Evolutionary conservation across 805 yeast species (phyloP), one percentile per base, ranked within the genome.

Genomic region (Candida endomychidarum): DNA sequence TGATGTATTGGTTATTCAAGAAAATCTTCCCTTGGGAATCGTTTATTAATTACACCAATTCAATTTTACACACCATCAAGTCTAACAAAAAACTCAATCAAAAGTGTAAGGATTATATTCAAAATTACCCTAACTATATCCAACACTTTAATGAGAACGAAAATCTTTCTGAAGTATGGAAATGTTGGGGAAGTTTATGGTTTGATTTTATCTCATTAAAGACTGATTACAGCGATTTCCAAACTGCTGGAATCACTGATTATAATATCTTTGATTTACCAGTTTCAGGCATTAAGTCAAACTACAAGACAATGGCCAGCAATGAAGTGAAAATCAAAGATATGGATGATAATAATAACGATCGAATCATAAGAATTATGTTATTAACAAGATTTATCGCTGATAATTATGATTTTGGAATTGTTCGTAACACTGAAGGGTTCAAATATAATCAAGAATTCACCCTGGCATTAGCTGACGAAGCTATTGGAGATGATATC

Each of bases 171-270:
- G 95, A 86, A 59, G 83, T 81, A 15, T 85, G 90, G 90, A 81
- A 81, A 54, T 80, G 89, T 52, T 84, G 91, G 88, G 95, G 95
- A 2, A 76, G 88, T 0, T 56, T 86, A 29, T 85, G 93, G 91
- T 86, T 77, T 60, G 90, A 85, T 58, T 63, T 65, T 18, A 65
- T 85, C 27, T 53, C 65, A 11, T 56, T 70, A 31, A 84, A 83
- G 52, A 67, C 64, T 4, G 85, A 80, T 48, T 75, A 73, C 47
- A 61, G 61, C 28, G 74, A 67, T 34, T 61, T 68, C 24, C 68
- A 61, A 34, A 71, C 72, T 16, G 76, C 82, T 3, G 88, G 89
- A 8, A 74, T 82, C n/a, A 58, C 60, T 33, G 76, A 74, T 42
- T 45, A 51, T 21, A 72, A 74, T 47, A 66, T 80, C 41, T 76